Conservation (phyloP, 345 rosid genomes). For the Abelmoschus esculentus region DNA sequence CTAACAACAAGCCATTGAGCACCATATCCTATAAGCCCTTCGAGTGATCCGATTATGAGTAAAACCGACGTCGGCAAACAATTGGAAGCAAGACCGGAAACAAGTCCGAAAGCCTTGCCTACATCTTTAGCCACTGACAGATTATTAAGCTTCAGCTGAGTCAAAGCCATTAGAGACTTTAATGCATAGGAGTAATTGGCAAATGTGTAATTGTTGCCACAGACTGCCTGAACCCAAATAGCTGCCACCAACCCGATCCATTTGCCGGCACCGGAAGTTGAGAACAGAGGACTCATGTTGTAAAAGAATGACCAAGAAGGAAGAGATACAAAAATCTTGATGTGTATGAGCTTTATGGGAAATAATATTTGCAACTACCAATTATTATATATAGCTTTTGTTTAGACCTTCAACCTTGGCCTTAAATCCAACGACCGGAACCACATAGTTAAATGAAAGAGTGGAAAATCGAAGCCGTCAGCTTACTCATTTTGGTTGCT, state of each 20-base stretch:
- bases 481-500: too few relatives aligned
- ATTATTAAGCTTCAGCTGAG: conserved; percentile 46
- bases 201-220: conserved; percentile 63
- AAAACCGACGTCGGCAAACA: conserved; percentile 35
- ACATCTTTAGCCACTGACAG: conserved; percentile 49
- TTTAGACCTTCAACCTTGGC: too few relatives aligned
- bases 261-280: conserved; percentile 32
- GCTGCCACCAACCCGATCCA: conserved; percentile 63
- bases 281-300: conserved; percentile 7
- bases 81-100: conserved; percentile 50
- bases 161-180: conserved; percentile 50
- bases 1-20: conserved; percentile 66
- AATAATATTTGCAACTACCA: neutral
- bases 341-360: neutral
- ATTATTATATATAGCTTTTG: too few relatives aligned
- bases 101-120: conserved; percentile 58
- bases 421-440: too few relatives aligned
- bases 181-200: conserved; percentile 51
- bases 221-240: conserved; percentile 16
- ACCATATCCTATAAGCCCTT: conserved; percentile 55
- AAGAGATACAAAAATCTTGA: neutral
- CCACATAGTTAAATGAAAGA: too few relatives aligned
- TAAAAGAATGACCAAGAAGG: neutral
- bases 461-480: too few relatives aligned
- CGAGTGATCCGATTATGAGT: conserved; percentile 44